Conservation (phyloP, 176 grass and related monocot species). For the Carex cristatella region DNA sequence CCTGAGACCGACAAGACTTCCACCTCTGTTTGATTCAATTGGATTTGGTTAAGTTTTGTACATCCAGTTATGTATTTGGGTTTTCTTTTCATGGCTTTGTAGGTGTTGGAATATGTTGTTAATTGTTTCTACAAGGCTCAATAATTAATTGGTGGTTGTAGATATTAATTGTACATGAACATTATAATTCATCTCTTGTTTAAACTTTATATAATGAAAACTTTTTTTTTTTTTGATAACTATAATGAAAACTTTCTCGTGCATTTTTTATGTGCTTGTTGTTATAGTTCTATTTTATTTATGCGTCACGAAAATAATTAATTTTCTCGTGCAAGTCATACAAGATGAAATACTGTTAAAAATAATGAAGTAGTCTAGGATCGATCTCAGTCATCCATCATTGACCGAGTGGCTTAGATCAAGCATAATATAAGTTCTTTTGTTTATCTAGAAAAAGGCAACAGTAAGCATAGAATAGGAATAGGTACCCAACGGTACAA, state of each 20-base stretch:
- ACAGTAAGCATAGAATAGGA: too few species aligned
- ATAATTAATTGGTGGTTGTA: background rate
- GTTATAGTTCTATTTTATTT: background rate
- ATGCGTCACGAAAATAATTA: background rate
- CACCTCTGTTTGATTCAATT: conserved; percentile 24
- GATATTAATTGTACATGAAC: background rate
- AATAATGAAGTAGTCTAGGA: too few species aligned
- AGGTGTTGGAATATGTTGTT: background rate
- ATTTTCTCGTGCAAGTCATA: background rate
- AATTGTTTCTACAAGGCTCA: background rate
- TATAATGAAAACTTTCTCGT: too few species aligned
- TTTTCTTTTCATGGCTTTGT: background rate
- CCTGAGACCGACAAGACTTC: conserved; percentile 28
- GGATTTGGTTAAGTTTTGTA: background rate
- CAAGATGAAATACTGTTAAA: too few species aligned
- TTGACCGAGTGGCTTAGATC: too few species aligned
- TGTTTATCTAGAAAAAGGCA: too few species aligned
- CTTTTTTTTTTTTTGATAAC: too few species aligned
- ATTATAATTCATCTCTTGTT: background rate
- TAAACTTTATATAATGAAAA: background rate
- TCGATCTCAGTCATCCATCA: too few species aligned
- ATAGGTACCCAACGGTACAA: too few species aligned
- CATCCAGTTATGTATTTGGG: background rate
- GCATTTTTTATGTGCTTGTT: background rate
- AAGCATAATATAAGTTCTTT: too few species aligned